Base-by-base conservation (phyloP, 441 rosid species). In the Arabidopsis lyrata region DNA sequence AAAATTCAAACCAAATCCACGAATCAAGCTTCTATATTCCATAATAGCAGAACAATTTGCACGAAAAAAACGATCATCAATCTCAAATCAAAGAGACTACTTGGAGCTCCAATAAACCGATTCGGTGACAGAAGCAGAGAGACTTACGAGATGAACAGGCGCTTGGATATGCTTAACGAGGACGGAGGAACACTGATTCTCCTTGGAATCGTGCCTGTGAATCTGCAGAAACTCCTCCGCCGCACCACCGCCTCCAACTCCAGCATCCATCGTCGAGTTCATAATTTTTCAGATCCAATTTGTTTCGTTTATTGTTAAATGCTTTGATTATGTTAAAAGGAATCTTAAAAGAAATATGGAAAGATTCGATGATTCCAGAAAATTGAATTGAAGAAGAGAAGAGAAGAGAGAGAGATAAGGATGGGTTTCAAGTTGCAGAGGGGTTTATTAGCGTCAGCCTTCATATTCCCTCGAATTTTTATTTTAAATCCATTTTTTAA, bases 151-250 rank as follows among this genome's bases (percentile, higher is more conserved):
- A 78, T 85, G 80, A 72, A 85, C 86, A 57, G 97, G 98, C 31
- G 98, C 97, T 75, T 82, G 82, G 81, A 93, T 86, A 81, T 91
- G 96, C 84, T 84, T 89, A 35, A 87, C 84, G 38, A 93, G 82
- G 53, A 87, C 80, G 20, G 98, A 88, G 2, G 94, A 72, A 69
- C 97, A 93, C 89, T 91, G 97, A 44, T 88, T 72, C 62, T 85
- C 88, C 15, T 70, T 78, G 9, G 82, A 75, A 41, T 84, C 83
- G 73, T 91, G 91, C 36, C 63, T 78, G 58, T 93, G 97, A 59
- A 87, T 79, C 86, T 83, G 86, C 70, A 89, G 81, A 29, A 87
- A 86, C 38, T 88, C 87, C 82, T 41, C 6, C 42, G 45, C 13
- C 6, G 35, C 64, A 35, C 35, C 63, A 48, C 66, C 66, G 42